Percentiles rank a stretch among this genome's conserved stretches.
Conservation (phyloP, 2,329 filamentous ascomycete genomes). For the Monosporascus sp. region DNA sequence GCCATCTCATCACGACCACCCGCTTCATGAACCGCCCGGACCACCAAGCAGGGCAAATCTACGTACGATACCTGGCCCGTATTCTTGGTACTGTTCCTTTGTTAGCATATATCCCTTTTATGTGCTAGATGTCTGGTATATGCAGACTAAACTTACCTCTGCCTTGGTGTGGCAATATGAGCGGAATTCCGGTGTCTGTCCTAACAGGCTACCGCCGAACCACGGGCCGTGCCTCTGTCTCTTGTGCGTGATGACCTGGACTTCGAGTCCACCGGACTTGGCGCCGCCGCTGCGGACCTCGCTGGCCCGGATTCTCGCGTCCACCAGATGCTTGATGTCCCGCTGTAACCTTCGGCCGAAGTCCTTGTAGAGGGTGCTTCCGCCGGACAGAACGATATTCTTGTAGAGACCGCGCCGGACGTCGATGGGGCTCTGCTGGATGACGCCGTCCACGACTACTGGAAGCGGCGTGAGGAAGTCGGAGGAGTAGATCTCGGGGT, state of each 20-base stretch:
- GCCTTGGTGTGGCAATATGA: constrained; percentile 97
- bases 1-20: neutral
- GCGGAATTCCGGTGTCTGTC: constrained; percentile 95
- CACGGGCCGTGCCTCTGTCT: constrained; percentile 94
- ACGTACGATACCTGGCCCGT: constrained; percentile 90
- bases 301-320: constrained; percentile 85
- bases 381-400: constrained; percentile 97
- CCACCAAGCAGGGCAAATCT: constrained; percentile 91
- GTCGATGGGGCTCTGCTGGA: constrained; percentile 96
- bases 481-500: constrained; percentile 98
- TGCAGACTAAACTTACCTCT: constrained; percentile 41
- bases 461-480: constrained; percentile 96
- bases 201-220: constrained; percentile 95
- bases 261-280: constrained; percentile 88
- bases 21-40: constrained; percentile 65
- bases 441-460: constrained; percentile 90
- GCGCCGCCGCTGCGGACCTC: constrained; percentile 89
- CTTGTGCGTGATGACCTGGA: constrained; percentile 97
- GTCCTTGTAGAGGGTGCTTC: constrained; percentile 97
- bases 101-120: constrained; percentile 2
- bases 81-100: constrained; percentile 73
- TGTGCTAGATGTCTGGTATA: neutral
- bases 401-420: constrained; percentile 97
- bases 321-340: constrained; percentile 94
- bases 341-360: constrained; percentile 93